These are phyloP conservation scores for Pythium myriotylum DNA, from an alignment of 352 stramenopile genomes.

Conservation along the genomic window DNA sequence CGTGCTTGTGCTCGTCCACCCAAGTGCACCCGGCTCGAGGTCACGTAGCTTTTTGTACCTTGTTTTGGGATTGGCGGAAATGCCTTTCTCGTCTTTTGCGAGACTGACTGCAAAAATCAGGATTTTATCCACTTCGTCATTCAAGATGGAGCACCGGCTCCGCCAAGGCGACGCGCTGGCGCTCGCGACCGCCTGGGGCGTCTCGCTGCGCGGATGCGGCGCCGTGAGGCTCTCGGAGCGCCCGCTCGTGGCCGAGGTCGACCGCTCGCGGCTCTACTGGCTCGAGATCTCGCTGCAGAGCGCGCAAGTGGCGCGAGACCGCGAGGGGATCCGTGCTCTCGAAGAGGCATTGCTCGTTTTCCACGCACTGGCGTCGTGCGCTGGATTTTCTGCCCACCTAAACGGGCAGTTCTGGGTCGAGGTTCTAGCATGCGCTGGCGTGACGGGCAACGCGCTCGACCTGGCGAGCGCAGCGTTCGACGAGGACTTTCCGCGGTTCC, in stretches of 20 bases:
- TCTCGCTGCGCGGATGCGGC: constrained; percentile 1
- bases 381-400: constrained; percentile 7
- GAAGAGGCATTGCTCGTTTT: neutral
- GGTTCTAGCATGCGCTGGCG: neutral
- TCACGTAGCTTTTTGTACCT: constrained; percentile 3
- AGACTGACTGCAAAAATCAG: no score
- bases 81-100: no score
- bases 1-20: constrained; percentile 9
- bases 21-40: neutral
- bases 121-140: neutral
- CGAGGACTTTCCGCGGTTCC: constrained; percentile 4
- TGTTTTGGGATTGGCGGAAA: no score
- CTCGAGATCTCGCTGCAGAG: constrained; percentile 5
- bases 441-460: neutral
- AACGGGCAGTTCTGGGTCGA: constrained; percentile 9
- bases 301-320: neutral
- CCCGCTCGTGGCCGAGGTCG: neutral
- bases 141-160: neutral
- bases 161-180: constrained; percentile 5
- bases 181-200: neutral
- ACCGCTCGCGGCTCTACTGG: neutral
- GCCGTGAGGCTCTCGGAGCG: neutral
- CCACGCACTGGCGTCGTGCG: constrained; percentile 3
- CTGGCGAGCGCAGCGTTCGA: neutral
- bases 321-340: neutral